Evolutionary conservation across 192 early-diverging fungal species (phyloP).

Genomic region (Diversispora eburnea): DNA sequence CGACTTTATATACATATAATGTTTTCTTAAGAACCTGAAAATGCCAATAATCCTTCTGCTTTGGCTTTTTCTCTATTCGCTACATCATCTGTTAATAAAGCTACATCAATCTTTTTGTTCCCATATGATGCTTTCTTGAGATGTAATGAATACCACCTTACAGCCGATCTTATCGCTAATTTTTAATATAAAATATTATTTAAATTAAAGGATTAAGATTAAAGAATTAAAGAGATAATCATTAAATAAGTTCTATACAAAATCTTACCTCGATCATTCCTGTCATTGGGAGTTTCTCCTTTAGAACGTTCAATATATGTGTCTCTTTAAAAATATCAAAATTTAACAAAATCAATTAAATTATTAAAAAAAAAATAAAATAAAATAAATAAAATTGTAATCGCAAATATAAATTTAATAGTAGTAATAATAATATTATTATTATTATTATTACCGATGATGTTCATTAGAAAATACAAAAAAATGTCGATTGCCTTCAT

Average conservation of each 20-base stretch:
- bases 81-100: constrained; percentile 88
- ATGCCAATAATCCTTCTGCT: constrained; percentile 60
- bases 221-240: not conserved
- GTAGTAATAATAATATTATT: too few species aligned
- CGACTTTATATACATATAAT: not conserved
- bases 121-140: constrained; percentile 40
- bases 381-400: too few species aligned
- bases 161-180: constrained; percentile 80
- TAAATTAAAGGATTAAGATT: constrained; percentile 9
- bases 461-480: constrained; percentile 97
- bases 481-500: constrained; percentile 71
- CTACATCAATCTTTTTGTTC: constrained; percentile 43
- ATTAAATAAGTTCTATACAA: not conserved
- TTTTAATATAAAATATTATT: not conserved
- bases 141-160: constrained; percentile 82
- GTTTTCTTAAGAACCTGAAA: constrained; percentile 48
- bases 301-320: constrained; percentile 80
- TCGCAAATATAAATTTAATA: too few species aligned
- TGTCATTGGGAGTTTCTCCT: constrained; percentile 88
- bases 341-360: not conserved
- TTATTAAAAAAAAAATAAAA: not conserved
- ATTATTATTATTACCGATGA: constrained; percentile 48
- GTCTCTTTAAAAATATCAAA: constrained; percentile 44
- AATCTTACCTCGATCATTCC: constrained; percentile 79
- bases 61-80: constrained; percentile 73